Conservation (phyloP, 2,329 filamentous ascomycete genomes). For the Sphaceloma murrayae region DNA sequence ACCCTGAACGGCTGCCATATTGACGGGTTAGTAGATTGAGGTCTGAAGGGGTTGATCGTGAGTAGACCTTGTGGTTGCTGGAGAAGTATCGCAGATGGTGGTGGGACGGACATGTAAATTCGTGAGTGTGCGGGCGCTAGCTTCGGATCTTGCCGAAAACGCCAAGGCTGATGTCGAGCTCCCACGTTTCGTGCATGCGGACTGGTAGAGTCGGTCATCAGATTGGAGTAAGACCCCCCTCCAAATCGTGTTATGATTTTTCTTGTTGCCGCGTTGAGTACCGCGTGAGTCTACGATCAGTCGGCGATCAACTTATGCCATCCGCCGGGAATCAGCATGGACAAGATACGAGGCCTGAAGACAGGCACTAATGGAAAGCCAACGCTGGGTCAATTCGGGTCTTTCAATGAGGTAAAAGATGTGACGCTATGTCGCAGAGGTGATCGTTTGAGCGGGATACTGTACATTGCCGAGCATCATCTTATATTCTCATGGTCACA, state of each 20-base stretch:
- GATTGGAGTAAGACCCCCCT: no score
- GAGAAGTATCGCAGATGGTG: slow-evolving; percentile 2
- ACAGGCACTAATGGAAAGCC: slow-evolving; percentile 10
- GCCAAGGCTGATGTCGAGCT: not conserved
- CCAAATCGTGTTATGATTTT: no score
- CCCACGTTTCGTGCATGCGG: not conserved
- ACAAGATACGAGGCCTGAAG: slow-evolving; percentile 17
- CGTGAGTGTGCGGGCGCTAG: slow-evolving; percentile 6
- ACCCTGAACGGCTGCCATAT: slow-evolving; percentile 30
- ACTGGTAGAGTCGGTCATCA: no score
- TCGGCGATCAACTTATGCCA: no score
- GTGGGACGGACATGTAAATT: slow-evolving; percentile 11
- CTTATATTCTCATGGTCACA: slow-evolving; percentile 49
- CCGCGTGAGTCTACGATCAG: no score
- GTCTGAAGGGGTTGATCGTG: not conserved
- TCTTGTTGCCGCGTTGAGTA: no score
- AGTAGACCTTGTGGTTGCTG: slow-evolving; percentile 8
- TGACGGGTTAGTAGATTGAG: slow-evolving; percentile 24
- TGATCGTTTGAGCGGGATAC: slow-evolving; percentile 47
- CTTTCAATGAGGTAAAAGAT: slow-evolving; percentile 45
- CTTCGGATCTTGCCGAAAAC: slow-evolving; percentile 3
- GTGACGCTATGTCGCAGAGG: slow-evolving; percentile 51
- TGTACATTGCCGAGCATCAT: slow-evolving; percentile 55
- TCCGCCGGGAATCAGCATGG: no score
- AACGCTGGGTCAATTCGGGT: slow-evolving; percentile 6